Conservation (phyloP, 1,139 yeast species). For the Candida glucosophila region DNA sequence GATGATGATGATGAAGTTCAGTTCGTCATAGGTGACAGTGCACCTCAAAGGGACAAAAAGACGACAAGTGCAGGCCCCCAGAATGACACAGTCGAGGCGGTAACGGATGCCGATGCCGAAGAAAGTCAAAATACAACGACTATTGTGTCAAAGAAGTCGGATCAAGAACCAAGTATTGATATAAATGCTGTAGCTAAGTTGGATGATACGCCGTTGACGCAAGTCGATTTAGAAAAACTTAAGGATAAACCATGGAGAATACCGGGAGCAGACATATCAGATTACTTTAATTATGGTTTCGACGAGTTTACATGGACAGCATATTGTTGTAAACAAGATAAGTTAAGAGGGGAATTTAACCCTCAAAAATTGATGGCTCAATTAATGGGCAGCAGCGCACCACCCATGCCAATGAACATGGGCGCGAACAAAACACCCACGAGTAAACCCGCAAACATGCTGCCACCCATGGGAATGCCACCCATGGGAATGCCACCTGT, state of each 20-base stretch:
- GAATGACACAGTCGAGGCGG: conserved; percentile 13
- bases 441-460: conserved; percentile 9
- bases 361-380: conserved; percentile 45
- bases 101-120: conserved; percentile 25
- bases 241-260: conserved; percentile 97
- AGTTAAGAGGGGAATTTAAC: conserved; percentile 68
- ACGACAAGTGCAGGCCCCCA: conserved; percentile 3
- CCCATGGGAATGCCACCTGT: conserved; percentile 17
- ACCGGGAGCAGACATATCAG: conserved; percentile 92
- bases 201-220: conserved; percentile 79
- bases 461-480: conserved; percentile 15
- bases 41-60: conserved; percentile 13
- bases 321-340: conserved; percentile 83
- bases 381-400: conserved; percentile 23
- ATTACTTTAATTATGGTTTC: conserved; percentile 92
- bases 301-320: conserved; percentile 96
- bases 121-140: conserved; percentile 17
- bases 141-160: conserved; percentile 22
- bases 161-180: conserved; percentile 46
- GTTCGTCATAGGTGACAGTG: conserved; percentile 24
- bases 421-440: conserved; percentile 4
- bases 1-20: conserved; percentile 39
- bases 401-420: conserved; percentile 3
- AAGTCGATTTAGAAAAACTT: conserved; percentile 71
- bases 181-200: conserved; percentile 70